Percentiles rank a stretch among this genome's conserved stretches.
Evolutionary conservation across 2,329 filamentous ascomycete species (phyloP).

Genomic region (Colletotrichum australisinense): DNA sequence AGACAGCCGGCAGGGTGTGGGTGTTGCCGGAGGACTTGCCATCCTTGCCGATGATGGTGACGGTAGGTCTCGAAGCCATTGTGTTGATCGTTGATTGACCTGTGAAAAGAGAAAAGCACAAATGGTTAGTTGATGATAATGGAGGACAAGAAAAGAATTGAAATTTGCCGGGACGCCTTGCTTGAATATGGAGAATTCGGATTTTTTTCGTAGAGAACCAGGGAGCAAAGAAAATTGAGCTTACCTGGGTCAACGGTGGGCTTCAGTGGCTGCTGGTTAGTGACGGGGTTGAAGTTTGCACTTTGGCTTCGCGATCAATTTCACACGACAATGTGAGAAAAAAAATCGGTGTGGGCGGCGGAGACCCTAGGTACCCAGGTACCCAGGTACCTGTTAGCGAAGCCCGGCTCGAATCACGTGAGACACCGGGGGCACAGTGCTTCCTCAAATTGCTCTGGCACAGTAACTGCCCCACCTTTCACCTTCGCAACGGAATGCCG

Average conservation of each 20-base stretch:
- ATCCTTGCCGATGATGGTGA: slow-evolving; percentile 97
- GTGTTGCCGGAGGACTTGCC: slow-evolving; percentile 91
- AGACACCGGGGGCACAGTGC: not conserved
- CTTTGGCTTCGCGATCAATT: slow-evolving; percentile 49
- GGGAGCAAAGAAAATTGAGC: slow-evolving; percentile 28
- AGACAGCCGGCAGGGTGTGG: slow-evolving; percentile 94
- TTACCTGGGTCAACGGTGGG: slow-evolving; percentile 55
- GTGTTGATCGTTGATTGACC: slow-evolving; percentile 51
- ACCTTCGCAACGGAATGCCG: too few relatives aligned
- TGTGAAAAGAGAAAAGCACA: slow-evolving; percentile 16
- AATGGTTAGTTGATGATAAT: slow-evolving; percentile 32
- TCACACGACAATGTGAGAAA: slow-evolving; percentile 40
- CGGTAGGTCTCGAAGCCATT: slow-evolving; percentile 97
- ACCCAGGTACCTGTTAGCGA: slow-evolving; percentile 44
- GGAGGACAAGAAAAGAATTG: slow-evolving; percentile 1
- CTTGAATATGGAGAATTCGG: slow-evolving; percentile 12
- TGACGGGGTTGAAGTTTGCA: slow-evolving; percentile 47
- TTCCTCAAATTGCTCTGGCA: not conserved
- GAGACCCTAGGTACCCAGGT: slow-evolving; percentile 48
- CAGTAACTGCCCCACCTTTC: not conserved
- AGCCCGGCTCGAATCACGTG: slow-evolving; percentile 28
- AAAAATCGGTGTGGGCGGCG: slow-evolving; percentile 50
- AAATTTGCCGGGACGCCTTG: slow-evolving; percentile 22
- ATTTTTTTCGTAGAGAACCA: not conserved
- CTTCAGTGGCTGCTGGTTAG: slow-evolving; percentile 39